These are phyloP conservation scores for Claviceps spartinae DNA, from an alignment of 2,329 filamentous ascomycete genomes.

Conservation along the genomic window DNA sequence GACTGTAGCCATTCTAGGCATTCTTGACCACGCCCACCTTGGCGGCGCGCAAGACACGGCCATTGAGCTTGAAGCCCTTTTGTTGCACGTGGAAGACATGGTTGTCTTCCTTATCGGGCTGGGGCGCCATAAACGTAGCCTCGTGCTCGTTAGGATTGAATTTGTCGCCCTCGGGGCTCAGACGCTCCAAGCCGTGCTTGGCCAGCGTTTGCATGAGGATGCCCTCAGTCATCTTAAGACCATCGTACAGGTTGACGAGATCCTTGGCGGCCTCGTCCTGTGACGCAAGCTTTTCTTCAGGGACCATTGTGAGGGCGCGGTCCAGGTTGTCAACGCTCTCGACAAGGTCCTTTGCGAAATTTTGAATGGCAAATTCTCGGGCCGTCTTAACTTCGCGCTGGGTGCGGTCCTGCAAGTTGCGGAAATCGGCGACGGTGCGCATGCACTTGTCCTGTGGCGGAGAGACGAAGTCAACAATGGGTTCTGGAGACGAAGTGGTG, in stretches of 20 bases:
- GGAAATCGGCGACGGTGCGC: slow-evolving; percentile 89
- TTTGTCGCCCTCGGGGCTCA: slow-evolving; percentile 70
- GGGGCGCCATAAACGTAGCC: slow-evolving; percentile 85
- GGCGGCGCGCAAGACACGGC: slow-evolving; percentile 74
- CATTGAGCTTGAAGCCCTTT: slow-evolving; percentile 92
- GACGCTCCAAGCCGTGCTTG: slow-evolving; percentile 87
- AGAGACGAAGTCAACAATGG: neutral
- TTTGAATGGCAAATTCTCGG: slow-evolving; percentile 87
- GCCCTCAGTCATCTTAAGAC: slow-evolving; percentile 86
- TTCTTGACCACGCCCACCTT: slow-evolving; percentile 97
- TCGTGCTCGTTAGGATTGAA: slow-evolving; percentile 97
- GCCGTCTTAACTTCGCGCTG: slow-evolving; percentile 78
- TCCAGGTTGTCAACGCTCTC: slow-evolving; percentile 97
- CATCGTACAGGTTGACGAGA: slow-evolving; percentile 67
- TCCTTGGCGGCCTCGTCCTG: slow-evolving; percentile 50
- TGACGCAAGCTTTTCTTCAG: slow-evolving; percentile 53
- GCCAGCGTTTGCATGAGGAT: slow-evolving; percentile 79
- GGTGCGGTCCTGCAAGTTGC: slow-evolving; percentile 92
- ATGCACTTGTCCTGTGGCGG: slow-evolving; percentile 76
- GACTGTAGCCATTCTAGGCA: slow-evolving; percentile 20
- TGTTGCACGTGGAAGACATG: slow-evolving; percentile 85
- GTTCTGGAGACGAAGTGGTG: neutral
- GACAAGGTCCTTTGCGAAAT: slow-evolving; percentile 87
- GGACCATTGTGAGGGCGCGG: slow-evolving; percentile 71
- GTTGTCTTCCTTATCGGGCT: slow-evolving; percentile 78